These are phyloP conservation scores for Aspergillus jensenii DNA, from an alignment of 2,329 filamentous ascomycete species.

Conservation along the genomic window DNA sequence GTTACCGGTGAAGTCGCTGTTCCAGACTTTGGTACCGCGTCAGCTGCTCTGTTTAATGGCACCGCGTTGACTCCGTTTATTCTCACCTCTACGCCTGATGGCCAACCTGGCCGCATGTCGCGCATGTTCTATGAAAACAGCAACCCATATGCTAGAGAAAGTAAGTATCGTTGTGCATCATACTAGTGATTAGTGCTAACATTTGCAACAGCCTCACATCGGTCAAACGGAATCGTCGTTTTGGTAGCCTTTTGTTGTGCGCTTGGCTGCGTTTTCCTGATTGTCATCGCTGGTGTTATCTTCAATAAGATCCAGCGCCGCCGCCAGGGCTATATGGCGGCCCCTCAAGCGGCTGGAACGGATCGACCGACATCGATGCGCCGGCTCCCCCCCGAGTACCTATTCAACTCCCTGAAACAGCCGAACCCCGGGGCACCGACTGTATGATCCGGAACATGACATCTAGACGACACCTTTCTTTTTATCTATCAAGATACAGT, in stretches of 20 bases:
- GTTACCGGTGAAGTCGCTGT: conserved; percentile 81
- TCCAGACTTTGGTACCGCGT: conserved; percentile 73
- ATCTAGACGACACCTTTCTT: conserved; percentile 8
- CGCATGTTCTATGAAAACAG: conserved; percentile 80
- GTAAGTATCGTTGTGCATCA: conserved; percentile 52
- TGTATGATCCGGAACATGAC: conserved; percentile 25
- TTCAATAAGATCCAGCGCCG: conserved; percentile 49
- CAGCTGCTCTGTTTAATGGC: conserved; percentile 86
- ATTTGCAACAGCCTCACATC: conserved; percentile 31
- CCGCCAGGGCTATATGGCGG: conserved; percentile 47
- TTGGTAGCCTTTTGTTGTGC: conserved; percentile 49
- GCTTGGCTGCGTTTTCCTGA: conserved; percentile 49
- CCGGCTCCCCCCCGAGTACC: conserved; percentile 47
- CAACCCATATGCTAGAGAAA: conserved; percentile 66
- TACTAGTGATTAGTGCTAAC: conserved; percentile 4
- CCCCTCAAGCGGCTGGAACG: conserved; percentile 45
- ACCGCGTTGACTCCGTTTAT: conserved; percentile 75
- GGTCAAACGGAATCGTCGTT: conserved; percentile 47
- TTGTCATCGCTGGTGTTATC: conserved; percentile 48
- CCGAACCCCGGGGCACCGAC: conserved; percentile 35
- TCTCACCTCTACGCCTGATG: conserved; percentile 68
- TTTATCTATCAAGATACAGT: conserved; percentile 2
- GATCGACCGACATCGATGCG: conserved; percentile 48
- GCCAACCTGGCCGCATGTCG: conserved; percentile 70
- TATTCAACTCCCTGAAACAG: conserved; percentile 43